Percentiles rank a stretch among this genome's conserved stretches.
phyloP scores from a whole-genome alignment of 2,329 filamentous ascomycete genomes.

The Neophaeococcomyces aloes region DNA sequence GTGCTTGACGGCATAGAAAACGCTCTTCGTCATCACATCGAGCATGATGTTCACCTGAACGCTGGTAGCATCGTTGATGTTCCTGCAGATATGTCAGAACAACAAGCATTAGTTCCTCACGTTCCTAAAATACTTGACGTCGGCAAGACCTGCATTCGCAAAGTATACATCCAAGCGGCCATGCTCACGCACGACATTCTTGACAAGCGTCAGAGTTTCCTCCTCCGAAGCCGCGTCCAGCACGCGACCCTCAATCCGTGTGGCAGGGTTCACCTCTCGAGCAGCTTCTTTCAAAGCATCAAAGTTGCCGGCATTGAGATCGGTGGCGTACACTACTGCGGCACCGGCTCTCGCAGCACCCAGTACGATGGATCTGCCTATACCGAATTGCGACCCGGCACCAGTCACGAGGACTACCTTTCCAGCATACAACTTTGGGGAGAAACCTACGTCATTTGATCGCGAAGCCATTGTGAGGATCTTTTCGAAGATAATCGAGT shows the following conservation, averaged over 20 bases:
- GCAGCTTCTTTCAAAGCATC: constrained; percentile 6
- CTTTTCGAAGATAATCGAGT: too few species aligned
- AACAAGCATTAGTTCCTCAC: neutral
- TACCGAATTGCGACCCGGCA: constrained; percentile 23
- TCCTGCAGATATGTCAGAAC: constrained; percentile 1
- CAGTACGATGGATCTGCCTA: constrained; percentile 21
- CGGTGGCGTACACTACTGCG: constrained; percentile 10
- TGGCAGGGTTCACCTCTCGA: neutral
- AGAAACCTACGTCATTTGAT: too few species aligned
- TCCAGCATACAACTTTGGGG: too few species aligned
- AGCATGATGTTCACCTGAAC: constrained; percentile 10
- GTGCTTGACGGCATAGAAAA: constrained; percentile 10
- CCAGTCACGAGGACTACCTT: constrained; percentile 23
- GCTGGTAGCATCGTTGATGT: constrained; percentile 8
- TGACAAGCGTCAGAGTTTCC: constrained; percentile 9
- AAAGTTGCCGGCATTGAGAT: constrained; percentile 7
- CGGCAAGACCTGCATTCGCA: constrained; percentile 12
- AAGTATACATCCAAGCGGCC: constrained; percentile 12
- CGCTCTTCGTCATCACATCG: constrained; percentile 11
- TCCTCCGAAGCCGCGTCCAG: constrained; percentile 9
- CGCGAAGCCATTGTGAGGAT: too few species aligned
- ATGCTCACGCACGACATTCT: constrained; percentile 7
- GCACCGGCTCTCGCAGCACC: constrained; percentile 14
- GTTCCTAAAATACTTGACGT: constrained; percentile 6
- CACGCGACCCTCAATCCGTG: constrained; percentile 4